These are phyloP conservation scores for Cornus florida DNA, from an alignment of 148 eudicot genomes.

Conservation along the genomic window DNA sequence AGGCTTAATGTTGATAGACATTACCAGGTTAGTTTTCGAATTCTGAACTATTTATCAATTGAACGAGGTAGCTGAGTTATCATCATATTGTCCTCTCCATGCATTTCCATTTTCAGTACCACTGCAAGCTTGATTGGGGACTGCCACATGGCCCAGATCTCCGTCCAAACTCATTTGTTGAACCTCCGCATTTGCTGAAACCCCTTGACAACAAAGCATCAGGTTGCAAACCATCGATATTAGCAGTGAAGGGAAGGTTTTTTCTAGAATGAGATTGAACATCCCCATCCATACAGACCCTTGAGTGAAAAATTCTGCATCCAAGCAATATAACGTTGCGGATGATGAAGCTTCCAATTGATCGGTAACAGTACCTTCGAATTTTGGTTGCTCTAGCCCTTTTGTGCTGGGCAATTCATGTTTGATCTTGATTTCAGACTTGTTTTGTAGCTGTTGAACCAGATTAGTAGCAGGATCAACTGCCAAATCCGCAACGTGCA, in stretches of 20 bases:
- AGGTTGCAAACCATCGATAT: slow-evolving; percentile 65
- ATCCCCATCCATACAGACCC: slow-evolving; percentile 60
- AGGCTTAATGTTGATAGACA: not conserved
- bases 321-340: slow-evolving; percentile 79
- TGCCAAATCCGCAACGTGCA: slow-evolving; percentile 57
- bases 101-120: slow-evolving; percentile 86
- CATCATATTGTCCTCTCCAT: slow-evolving; percentile 86
- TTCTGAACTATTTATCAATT: slow-evolving; percentile 39
- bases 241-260: slow-evolving; percentile 50
- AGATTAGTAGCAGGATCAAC: slow-evolving; percentile 42
- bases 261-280: slow-evolving; percentile 70
- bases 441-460: slow-evolving; percentile 53
- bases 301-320: slow-evolving; percentile 67
- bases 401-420: slow-evolving; percentile 54
- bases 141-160: slow-evolving; percentile 61
- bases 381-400: slow-evolving; percentile 56
- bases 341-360: slow-evolving; percentile 79
- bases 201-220: slow-evolving; percentile 92
- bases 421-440: slow-evolving; percentile 48
- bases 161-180: slow-evolving; percentile 98
- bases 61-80: slow-evolving; percentile 78
- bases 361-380: slow-evolving; percentile 50
- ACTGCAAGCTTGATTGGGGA: slow-evolving; percentile 85
- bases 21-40: not conserved
- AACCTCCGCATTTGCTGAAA: slow-evolving; percentile 83